Base-by-base conservation (phyloP, 495 filamentous ascomycete species). In the Cladorrhinum samala region DNA sequence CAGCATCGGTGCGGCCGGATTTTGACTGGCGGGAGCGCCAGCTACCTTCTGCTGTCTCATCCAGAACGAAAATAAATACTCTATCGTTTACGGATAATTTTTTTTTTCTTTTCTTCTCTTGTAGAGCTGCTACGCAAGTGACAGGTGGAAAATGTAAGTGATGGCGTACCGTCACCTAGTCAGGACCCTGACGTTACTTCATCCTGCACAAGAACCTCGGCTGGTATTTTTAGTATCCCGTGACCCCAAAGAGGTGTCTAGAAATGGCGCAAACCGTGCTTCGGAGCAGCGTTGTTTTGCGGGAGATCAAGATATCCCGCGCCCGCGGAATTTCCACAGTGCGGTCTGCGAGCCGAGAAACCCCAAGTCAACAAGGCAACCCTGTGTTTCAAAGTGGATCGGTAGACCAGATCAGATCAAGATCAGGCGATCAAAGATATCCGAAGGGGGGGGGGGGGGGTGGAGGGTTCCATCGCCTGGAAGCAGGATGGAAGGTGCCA, bases 321-420 rank as follows among this genome's bases (percentile, higher is more conserved):
- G 25, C 33, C n/a, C n/a, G n/a, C n/a, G n/a, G n/a, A n/a, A n/a
- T n/a, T n/a, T n/a, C n/a, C n/a, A n/a, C n/a, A n/a, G n/a, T n/a
- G n/a, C n/a, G n/a, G n/a, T n/a, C n/a, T n/a, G n/a, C n/a, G n/a
- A n/a, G n/a, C n/a, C n/a, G n/a, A n/a, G n/a, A n/a, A n/a, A n/a
- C n/a, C n/a, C n/a, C n/a, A n/a, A n/a, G n/a, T n/a, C n/a, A n/a
- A n/a, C n/a, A n/a, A n/a, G n/a, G n/a, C n/a, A n/a, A 49, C 52
- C 38, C 48, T 49, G 30, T 17, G 20, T 14, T 41, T 23, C 44
- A 46, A 49, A 20, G 57, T 39, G 50, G 52, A 60, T 60, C 60
- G 58, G 37, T 19, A 53, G 38, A 43, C 39, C 55, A 62, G 55
- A 63, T 56, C 63, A 58, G 47, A 54, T 20, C 27, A 19, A 45